Evolutionary conservation across 2,329 filamentous ascomycete genomes (phyloP).

Genomic region (Calycina herbarum): DNA sequence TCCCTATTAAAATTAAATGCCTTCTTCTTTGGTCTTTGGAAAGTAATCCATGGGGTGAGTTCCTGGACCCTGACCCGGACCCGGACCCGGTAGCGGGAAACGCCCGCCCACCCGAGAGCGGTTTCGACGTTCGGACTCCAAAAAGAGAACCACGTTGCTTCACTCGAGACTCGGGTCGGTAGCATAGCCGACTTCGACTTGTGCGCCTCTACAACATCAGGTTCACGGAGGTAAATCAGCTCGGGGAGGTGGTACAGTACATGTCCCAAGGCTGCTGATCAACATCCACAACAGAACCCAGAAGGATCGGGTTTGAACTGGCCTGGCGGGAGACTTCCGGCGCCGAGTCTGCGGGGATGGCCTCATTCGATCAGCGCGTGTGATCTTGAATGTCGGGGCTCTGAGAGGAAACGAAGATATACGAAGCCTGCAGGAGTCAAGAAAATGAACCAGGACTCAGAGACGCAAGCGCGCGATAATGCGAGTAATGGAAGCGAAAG

Average conservation of each 20-base stretch:
- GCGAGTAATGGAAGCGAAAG: slow-evolving; percentile 4
- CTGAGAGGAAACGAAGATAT: background rate
- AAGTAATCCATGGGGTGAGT: background rate
- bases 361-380: background rate
- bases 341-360: background rate
- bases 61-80: background rate
- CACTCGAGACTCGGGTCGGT: no score
- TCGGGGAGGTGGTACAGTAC: background rate
- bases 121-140: no score
- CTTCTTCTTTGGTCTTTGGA: background rate
- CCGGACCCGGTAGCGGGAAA: background rate
- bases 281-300: background rate
- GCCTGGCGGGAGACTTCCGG: background rate
- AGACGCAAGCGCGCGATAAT: slow-evolving; percentile 3
- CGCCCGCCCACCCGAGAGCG: background rate
- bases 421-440: background rate
- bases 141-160: no score
- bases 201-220: no score
- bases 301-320: background rate
- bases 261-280: background rate
- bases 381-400: background rate
- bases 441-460: background rate
- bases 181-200: no score
- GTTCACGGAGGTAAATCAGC: no score
- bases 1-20: background rate